phyloP scores from a whole-genome alignment of 805 yeast genomes.

The Tetrapisispora arboricola region DNA sequence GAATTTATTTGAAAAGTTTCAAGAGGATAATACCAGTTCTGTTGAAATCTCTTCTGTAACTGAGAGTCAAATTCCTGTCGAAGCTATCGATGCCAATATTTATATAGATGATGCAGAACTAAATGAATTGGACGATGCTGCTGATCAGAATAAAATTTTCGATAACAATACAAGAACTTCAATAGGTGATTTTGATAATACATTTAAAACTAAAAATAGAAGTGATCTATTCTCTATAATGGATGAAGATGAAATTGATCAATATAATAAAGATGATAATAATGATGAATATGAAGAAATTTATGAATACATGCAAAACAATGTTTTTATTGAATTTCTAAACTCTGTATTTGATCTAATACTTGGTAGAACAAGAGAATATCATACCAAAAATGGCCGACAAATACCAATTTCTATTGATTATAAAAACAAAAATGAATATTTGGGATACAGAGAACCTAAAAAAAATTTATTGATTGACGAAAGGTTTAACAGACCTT shows the following conservation, averaged over 20 bases:
- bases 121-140: background rate
- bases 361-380: slow-evolving; percentile 37
- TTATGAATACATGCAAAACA: slow-evolving; percentile 1
- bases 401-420: slow-evolving; percentile 54
- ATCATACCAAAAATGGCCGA: slow-evolving; percentile 61
- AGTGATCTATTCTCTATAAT: background rate
- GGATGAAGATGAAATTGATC: slow-evolving; percentile 3
- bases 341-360: slow-evolving; percentile 20
- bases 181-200: background rate
- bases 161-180: too few relatives aligned
- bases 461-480: slow-evolving; percentile 40
- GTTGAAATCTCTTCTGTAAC: slow-evolving; percentile 10
- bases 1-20: slow-evolving; percentile 21
- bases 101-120: background rate
- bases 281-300: slow-evolving; percentile 4
- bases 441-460: slow-evolving; percentile 11
- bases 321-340: slow-evolving; percentile 4
- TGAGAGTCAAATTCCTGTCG: slow-evolving; percentile 3
- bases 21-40: slow-evolving; percentile 8
- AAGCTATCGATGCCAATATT: background rate
- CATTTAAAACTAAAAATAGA: background rate
- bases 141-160: too few relatives aligned
- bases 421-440: slow-evolving; percentile 21
- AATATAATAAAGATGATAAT: slow-evolving; percentile 2
- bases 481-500: slow-evolving; percentile 52